These are phyloP conservation scores for Heteromeles arbutifolia DNA, from an alignment of 306 rosid genomes.

Conservation along the genomic window DNA sequence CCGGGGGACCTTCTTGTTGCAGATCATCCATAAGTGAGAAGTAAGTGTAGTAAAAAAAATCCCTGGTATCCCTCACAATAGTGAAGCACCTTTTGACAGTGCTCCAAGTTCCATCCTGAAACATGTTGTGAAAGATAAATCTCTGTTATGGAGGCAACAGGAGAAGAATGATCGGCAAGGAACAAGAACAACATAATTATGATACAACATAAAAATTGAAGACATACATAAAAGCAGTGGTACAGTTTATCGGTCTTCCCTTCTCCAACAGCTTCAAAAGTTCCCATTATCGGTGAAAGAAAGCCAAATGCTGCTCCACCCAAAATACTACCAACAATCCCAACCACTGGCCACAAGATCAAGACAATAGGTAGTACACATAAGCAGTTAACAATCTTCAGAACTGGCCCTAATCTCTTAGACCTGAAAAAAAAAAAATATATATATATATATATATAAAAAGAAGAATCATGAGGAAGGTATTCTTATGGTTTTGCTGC, in stretches of 20 bases:
- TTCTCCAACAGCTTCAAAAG: conserved; percentile 83
- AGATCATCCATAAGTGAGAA: conserved; percentile 76
- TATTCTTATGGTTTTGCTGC: neutral
- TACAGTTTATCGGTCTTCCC: conserved; percentile 52
- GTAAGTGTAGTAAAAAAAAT: conserved; percentile 72
- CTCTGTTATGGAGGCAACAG: conserved; percentile 15
- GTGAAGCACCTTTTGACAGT: conserved; percentile 48
- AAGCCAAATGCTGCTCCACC: conserved; percentile 83
- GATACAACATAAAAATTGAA: neutral
- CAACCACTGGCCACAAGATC: conserved; percentile 60
- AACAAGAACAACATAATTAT: neutral
- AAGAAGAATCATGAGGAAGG: neutral
- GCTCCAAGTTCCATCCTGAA: conserved; percentile 85
- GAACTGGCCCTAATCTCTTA: conserved; percentile 60
- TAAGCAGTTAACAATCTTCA: conserved; percentile 65
- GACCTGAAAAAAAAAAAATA: conserved; percentile 36
- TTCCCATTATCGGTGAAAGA: conserved; percentile 64
- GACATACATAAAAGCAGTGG: conserved; percentile 76
- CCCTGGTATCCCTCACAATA: conserved; percentile 66
- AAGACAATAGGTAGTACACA: conserved; percentile 55
- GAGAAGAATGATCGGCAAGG: neutral
- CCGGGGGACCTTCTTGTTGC: conserved; percentile 41
- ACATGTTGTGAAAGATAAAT: conserved; percentile 16
- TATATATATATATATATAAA: neutral
- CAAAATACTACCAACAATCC: conserved; percentile 67